Conservation (phyloP, 192 early-diverging fungal species). For the Backusella tarrabulga region DNA sequence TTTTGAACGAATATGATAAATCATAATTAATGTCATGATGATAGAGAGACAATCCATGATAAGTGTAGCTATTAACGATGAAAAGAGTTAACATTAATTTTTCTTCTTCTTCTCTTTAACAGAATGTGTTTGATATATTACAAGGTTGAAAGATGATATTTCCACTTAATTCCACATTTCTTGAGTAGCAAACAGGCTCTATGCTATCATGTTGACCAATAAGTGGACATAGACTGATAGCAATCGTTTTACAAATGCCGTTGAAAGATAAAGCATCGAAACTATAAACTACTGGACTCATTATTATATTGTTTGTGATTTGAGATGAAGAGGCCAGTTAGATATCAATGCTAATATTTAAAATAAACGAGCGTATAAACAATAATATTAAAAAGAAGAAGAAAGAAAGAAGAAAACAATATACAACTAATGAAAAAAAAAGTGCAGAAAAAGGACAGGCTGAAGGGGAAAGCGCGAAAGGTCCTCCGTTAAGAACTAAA, state of each 20-base stretch:
- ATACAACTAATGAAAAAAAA: background rate
- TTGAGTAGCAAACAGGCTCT: constrained; percentile 91
- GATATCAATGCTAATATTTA: background rate
- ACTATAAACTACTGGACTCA: constrained; percentile 26
- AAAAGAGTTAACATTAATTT: background rate
- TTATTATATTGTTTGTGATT: background rate
- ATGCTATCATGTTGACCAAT: constrained; percentile 71
- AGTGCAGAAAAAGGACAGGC: background rate
- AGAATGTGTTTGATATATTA: constrained; percentile 21
- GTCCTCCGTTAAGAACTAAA: background rate
- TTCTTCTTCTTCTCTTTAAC: background rate
- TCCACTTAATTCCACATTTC: constrained; percentile 88
- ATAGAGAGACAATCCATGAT: constrained; percentile 91
- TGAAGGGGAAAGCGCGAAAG: background rate
- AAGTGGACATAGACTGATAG: constrained; percentile 88
- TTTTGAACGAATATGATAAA: constrained; percentile 95
- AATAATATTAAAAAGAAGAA: background rate
- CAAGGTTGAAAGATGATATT: constrained; percentile 92
- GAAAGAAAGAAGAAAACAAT: background rate
- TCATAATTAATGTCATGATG: constrained; percentile 98
- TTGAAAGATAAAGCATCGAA: constrained; percentile 82
- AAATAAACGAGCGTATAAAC: background rate
- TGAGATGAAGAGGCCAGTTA: background rate
- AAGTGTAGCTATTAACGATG: constrained; percentile 65
- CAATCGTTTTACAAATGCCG: constrained; percentile 81